A percentile compares a stretch with the other conserved stretches of the same genome.
Conservation (phyloP, 176 grass and related monocot genomes). For the Guadua angustifolia region DNA sequence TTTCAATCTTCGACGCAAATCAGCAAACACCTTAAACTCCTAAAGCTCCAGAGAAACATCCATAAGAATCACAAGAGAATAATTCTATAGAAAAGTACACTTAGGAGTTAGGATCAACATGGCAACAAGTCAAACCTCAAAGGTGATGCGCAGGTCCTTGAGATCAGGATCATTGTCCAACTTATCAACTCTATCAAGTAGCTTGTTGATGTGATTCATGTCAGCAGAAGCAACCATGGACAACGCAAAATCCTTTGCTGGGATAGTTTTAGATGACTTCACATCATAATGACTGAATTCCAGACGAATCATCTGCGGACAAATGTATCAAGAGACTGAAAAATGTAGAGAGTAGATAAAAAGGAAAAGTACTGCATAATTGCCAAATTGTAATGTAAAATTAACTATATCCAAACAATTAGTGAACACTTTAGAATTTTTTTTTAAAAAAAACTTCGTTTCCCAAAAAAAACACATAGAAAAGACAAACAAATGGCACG, state of each 20-base stretch:
- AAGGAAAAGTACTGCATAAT: not conserved
- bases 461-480: not conserved
- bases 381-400: conserved; percentile 16
- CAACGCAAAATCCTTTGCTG: conserved; percentile 92
- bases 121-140: conserved; percentile 63
- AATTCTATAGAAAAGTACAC: not conserved
- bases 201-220: conserved; percentile 79
- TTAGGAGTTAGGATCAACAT: not conserved
- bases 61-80: conserved; percentile 4
- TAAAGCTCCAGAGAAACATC: conserved; percentile 38
- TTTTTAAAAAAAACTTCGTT: not conserved
- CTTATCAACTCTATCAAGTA: conserved; percentile 78
- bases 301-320: conserved; percentile 74
- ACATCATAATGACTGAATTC: conserved; percentile 95
- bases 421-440: not conserved
- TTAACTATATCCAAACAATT: not conserved
- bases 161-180: conserved; percentile 59
- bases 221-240: conserved; percentile 99
- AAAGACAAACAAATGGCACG: conserved; percentile 10
- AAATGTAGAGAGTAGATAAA: not conserved
- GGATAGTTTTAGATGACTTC: conserved; percentile 67
- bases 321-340: conserved; percentile 12
- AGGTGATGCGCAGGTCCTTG: conserved; percentile 67
- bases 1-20: conserved; percentile 75
- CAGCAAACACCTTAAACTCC: conserved; percentile 90